phyloP scores from a whole-genome alignment of 2,329 filamentous ascomycete species.

The Fusarium sp. region DNA sequence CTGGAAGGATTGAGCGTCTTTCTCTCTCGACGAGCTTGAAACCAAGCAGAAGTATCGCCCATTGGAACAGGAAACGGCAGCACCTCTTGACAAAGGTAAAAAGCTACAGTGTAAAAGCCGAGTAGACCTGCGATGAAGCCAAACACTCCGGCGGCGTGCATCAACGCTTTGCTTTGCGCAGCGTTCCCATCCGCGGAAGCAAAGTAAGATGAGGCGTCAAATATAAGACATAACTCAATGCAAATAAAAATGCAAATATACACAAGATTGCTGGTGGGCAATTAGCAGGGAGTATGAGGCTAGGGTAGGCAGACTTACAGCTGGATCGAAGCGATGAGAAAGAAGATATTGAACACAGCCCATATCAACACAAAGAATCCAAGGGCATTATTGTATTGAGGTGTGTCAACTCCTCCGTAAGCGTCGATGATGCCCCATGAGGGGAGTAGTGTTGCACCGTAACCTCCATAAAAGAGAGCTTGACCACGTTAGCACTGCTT shows the following conservation, averaged over 20 bases:
- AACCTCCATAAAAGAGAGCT: constrained; percentile 42
- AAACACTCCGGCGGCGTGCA: constrained; percentile 36
- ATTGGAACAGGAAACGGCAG: constrained; percentile 36
- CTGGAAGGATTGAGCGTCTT: background rate
- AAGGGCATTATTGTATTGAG: constrained; percentile 39
- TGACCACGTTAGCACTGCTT: background rate
- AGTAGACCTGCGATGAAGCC: constrained; percentile 38
- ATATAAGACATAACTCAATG: constrained; percentile 35
- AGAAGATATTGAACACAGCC: constrained; percentile 43
- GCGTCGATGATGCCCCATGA: constrained; percentile 34
- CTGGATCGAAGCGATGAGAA: constrained; percentile 36
- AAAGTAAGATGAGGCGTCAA: constrained; percentile 36
- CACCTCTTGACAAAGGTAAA: constrained; percentile 40
- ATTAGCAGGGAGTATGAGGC: background rate
- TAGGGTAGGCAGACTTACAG: constrained; percentile 9
- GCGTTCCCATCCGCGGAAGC: constrained; percentile 32
- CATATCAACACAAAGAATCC: constrained; percentile 43
- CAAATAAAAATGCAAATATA: constrained; percentile 36
- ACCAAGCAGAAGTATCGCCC: constrained; percentile 34
- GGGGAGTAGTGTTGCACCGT: constrained; percentile 37
- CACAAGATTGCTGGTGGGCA: constrained; percentile 27
- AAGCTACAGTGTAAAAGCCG: constrained; percentile 35
- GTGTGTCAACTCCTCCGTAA: constrained; percentile 29
- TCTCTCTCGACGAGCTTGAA: constrained; percentile 5
- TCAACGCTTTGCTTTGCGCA: constrained; percentile 2